Conservation (phyloP, 805 yeast species). For the Monosporozyma aquatica region DNA sequence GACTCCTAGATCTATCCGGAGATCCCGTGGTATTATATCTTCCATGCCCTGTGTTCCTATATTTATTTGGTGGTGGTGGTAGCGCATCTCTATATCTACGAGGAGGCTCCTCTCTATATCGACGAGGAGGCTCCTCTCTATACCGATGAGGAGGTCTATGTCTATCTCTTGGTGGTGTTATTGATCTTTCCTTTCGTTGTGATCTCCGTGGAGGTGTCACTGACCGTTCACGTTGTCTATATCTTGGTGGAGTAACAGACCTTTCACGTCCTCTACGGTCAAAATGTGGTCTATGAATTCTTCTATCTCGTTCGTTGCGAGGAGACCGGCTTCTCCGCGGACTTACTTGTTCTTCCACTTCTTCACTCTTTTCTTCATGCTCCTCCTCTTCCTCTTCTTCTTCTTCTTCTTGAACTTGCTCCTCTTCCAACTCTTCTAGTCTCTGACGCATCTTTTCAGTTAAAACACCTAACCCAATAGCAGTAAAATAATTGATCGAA, state of each 20-base stretch:
- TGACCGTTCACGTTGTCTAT: background rate
- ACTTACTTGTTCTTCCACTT: slow-evolving; percentile 6
- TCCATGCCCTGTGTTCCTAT: too few relatives aligned
- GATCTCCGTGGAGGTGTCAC: slow-evolving; percentile 6
- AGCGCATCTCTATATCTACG: background rate
- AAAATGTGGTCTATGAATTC: background rate
- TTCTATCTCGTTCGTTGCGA: slow-evolving; percentile 7
- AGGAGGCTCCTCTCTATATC: background rate
- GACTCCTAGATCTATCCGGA: background rate
- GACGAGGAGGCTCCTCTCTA: background rate
- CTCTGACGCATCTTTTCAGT: slow-evolving; percentile 74
- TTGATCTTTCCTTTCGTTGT: slow-evolving; percentile 9
- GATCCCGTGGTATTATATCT: too few relatives aligned
- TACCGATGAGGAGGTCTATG: background rate
- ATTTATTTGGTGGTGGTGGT: background rate
- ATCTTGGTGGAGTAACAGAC: slow-evolving; percentile 17
- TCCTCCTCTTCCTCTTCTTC: slow-evolving; percentile 9
- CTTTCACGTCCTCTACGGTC: slow-evolving; percentile 8
- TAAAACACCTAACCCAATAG: slow-evolving; percentile 76
- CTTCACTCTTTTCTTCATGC: slow-evolving; percentile 7
- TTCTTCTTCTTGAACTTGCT: slow-evolving; percentile 10
- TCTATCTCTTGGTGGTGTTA: slow-evolving; percentile 18
- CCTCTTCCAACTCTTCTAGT: slow-evolving; percentile 31
- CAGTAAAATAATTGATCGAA: slow-evolving; percentile 84
- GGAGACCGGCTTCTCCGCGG: background rate